These are phyloP conservation scores for Cystobasidium pallidum DNA, from an alignment of 1,284 basidiomycete species.

Conservation along the genomic window DNA sequence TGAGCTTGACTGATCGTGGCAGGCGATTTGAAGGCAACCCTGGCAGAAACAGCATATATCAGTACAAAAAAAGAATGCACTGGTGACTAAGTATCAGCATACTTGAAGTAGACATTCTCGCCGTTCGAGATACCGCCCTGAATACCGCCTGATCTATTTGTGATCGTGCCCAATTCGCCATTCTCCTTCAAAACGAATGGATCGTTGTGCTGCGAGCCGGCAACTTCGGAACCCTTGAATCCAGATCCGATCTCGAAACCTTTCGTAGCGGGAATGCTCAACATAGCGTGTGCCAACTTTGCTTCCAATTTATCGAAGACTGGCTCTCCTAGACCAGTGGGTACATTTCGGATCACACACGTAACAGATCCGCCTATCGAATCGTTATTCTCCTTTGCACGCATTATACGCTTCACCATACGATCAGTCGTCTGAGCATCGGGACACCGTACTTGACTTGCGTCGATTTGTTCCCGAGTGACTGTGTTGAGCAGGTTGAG, in stretches of 20 bases:
- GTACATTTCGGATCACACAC: conserved; percentile 89
- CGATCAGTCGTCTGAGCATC: conserved; percentile 81
- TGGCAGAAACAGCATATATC: conserved; percentile 54
- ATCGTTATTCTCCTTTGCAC: conserved; percentile 86
- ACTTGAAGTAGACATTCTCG: conserved; percentile 97
- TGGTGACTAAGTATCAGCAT: too few relatives aligned
- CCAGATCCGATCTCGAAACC: conserved; percentile 98
- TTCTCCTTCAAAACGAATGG: conserved; percentile 72
- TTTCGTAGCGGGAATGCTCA: conserved; percentile 98
- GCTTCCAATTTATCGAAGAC: conserved; percentile 99
- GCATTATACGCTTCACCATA: conserved; percentile 93
- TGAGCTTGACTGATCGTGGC: conserved; percentile 96
- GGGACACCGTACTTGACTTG: conserved; percentile 85
- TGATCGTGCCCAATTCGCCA: conserved; percentile 76
- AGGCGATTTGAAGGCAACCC: conserved; percentile 96
- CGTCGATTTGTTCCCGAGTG: conserved; percentile 86
- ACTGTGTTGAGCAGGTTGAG: conserved; percentile 75
- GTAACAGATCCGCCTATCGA: conserved; percentile 97
- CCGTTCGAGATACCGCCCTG: conserved; percentile 99
- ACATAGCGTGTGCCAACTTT: conserved; percentile 93
- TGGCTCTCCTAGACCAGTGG: conserved; percentile 91
- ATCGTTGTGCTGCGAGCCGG: conserved; percentile 93
- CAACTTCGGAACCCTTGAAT: conserved; percentile 92
- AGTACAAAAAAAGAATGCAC: too few relatives aligned
- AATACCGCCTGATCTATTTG: conserved; percentile 96